Evolutionary conservation across 495 filamentous ascomycete genomes (phyloP), one percentile per base, ranked within the genome.

Genomic region (Aspergillus bertholletiae): DNA sequence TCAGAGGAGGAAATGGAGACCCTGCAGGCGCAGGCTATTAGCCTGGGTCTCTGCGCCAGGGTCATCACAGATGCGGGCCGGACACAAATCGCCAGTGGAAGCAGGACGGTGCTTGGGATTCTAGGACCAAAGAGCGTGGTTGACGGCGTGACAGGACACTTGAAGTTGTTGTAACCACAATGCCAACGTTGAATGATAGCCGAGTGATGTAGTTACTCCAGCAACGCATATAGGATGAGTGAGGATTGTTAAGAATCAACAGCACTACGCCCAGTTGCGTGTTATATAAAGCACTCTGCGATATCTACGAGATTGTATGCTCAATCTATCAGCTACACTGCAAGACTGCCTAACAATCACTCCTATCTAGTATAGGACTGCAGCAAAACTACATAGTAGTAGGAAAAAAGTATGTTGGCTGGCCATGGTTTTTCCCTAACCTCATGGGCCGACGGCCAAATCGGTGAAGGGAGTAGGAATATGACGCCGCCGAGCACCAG

Each of bases 81-180:
- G 52, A 98, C 94, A 27, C 95, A 97, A 83, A 96, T 98, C 72
- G 92, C 86, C n/a, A 82, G 84, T 39, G 92, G 95, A 17, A 95
- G 88, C 64, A 79, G 87, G 63, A 98, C 94, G 4, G 94, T 97
- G 28, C 76, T 97, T 35, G 94, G 95, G 5, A 80, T 98, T 55
- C 85, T 96, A 34, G 94, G 87, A 7, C 95, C 93, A 18, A 92
- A 89, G 80, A 88, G 87, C 59, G 73, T 92, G 46, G 83, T 98
- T 17, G 88, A 98, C 73, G 67, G 83, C 58, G 88, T 98, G 46
- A 96, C 94, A 5, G 91, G 94, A 4, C 76, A 84, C 54, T 74
- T 98, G 76, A 97, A 96, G 82, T 65, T 98, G 57, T 66, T 97
- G 66, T 97, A 70, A 66, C 56, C 37, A 26, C 15, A 45, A 18